These are phyloP conservation scores for Aspergillus ustus DNA, from an alignment of 2,329 filamentous ascomycete genomes.

Conservation along the genomic window DNA sequence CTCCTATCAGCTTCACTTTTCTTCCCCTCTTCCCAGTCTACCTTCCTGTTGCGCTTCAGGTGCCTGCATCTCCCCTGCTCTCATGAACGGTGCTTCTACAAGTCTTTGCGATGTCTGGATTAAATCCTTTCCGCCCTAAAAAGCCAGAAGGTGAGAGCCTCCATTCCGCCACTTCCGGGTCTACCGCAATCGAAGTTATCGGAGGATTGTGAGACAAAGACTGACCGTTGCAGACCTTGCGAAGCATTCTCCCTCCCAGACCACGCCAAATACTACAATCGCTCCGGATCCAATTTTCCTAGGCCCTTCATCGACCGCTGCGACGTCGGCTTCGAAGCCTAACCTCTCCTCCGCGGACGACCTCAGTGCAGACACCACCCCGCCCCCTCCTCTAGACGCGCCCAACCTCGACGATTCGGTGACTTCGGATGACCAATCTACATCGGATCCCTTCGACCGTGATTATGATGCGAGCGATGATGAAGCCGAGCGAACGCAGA, in stretches of 20 bases:
- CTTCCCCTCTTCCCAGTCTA: constrained; percentile 22
- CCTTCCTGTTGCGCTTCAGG: constrained; percentile 11
- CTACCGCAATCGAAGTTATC: constrained; percentile 5
- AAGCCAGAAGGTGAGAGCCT: constrained; percentile 38
- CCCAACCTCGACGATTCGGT: constrained; percentile 32
- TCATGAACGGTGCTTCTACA: constrained; percentile 36
- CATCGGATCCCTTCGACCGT: constrained; percentile 45
- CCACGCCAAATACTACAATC: constrained; percentile 13
- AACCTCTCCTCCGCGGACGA: constrained; percentile 23
- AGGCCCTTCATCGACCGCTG: constrained; percentile 13
- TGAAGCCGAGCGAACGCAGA: constrained; percentile 19
- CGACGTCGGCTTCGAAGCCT: constrained; percentile 25
- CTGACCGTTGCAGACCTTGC: constrained; percentile 22
- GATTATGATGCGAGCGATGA: constrained; percentile 33
- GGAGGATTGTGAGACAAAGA: constrained; percentile 12
- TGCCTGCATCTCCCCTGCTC: constrained; percentile 27
- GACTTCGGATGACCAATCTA: constrained; percentile 39
- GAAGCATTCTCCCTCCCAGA: constrained; percentile 9
- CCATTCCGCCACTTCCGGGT: constrained; percentile 26
- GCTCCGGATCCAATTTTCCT: constrained; percentile 12
- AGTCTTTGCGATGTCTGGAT: constrained; percentile 50
- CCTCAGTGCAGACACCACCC: constrained; percentile 12
- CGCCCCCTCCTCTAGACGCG: constrained; percentile 26
- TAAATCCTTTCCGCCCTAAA: constrained; percentile 57
- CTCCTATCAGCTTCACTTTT: constrained; percentile 18